phyloP scores from a whole-genome alignment of 2,329 filamentous ascomycete species.

The Phaeosphaeria sp. region DNA sequence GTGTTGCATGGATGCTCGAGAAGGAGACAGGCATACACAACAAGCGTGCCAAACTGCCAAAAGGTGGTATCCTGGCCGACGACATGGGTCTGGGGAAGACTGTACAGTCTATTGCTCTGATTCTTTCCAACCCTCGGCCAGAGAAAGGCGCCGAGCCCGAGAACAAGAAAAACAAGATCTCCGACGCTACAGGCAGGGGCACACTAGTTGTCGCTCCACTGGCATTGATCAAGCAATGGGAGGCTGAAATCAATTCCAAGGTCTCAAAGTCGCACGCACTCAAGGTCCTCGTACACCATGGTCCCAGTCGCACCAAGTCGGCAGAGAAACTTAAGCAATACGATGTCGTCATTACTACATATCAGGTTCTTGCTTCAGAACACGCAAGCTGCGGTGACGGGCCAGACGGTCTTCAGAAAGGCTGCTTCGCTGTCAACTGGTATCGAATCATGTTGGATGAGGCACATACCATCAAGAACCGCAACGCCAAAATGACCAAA shows the following conservation, averaged over 20 bases:
- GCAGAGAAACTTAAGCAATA: slow-evolving; percentile 79
- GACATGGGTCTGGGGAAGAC: slow-evolving; percentile 99
- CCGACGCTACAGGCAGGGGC: slow-evolving; percentile 72
- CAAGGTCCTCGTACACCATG: slow-evolving; percentile 89
- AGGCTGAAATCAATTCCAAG: slow-evolving; percentile 86
- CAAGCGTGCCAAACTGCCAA: slow-evolving; percentile 77
- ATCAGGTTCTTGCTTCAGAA: slow-evolving; percentile 93
- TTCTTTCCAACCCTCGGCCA: slow-evolving; percentile 79
- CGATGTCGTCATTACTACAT: slow-evolving; percentile 97
- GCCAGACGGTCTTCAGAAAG: slow-evolving; percentile 70
- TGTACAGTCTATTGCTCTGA: slow-evolving; percentile 87
- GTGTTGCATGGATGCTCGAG: slow-evolving; percentile 92
- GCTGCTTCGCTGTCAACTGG: slow-evolving; percentile 92
- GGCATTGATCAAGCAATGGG: slow-evolving; percentile 96
- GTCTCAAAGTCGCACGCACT: slow-evolving; percentile 73
- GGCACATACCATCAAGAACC: slow-evolving; percentile 98
- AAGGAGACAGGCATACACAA: slow-evolving; percentile 88
- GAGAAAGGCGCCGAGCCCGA: slow-evolving; percentile 56
- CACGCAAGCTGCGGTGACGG: slow-evolving; percentile 72
- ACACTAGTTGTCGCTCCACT: slow-evolving; percentile 93
- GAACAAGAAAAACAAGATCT: slow-evolving; percentile 69
- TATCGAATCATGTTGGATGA: slow-evolving; percentile 95
- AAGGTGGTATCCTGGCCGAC: slow-evolving; percentile 93
- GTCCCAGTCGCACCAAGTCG: slow-evolving; percentile 80
- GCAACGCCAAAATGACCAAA: slow-evolving; percentile 93